A percentile compares a stretch with the other conserved stretches of the same genome.
Conservation (phyloP, 169 alveolate species). For the Plasmodium vinckei region DNA sequence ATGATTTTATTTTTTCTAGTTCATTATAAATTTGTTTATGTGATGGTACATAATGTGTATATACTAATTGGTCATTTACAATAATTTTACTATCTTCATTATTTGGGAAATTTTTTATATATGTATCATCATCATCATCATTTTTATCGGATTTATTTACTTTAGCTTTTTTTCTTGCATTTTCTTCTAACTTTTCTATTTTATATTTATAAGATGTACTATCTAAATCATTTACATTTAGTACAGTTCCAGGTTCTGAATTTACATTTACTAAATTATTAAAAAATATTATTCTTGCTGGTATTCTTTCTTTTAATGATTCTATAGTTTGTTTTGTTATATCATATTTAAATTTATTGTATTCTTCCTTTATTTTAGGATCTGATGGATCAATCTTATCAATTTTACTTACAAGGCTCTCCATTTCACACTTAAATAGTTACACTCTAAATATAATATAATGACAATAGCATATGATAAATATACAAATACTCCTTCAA, state of each 20-base stretch:
- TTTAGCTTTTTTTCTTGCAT: conserved; percentile 72
- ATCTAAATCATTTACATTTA: conserved; percentile 81
- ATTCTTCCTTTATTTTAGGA: conserved; percentile 84
- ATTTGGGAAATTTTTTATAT: conserved; percentile 6
- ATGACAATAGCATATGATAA: too few species aligned
- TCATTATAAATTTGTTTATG: conserved; percentile 87
- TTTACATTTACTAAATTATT: conserved; percentile 84
- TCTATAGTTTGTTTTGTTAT: conserved; percentile 88
- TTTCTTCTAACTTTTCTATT: conserved; percentile 47
- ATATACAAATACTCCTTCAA: too few species aligned
- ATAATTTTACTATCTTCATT: conserved; percentile 25
- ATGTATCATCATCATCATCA: neutral
- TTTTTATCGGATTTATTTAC: conserved; percentile 34
- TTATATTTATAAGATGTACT: conserved; percentile 78
- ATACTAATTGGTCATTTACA: conserved; percentile 74
- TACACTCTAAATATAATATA: neutral
- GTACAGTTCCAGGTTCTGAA: conserved; percentile 67
- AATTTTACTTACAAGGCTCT: conserved; percentile 31
- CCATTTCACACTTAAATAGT: conserved; percentile 17
- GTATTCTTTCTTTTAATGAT: conserved; percentile 89
- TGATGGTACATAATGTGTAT: conserved; percentile 82
- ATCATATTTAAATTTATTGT: conserved; percentile 86
- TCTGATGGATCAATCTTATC: conserved; percentile 88
- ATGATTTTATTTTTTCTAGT: conserved; percentile 84
- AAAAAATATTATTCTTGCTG: conserved; percentile 88